phyloP scores from a whole-genome alignment of 176 grass and related monocot genomes.

The Microstegium vimineum region DNA sequence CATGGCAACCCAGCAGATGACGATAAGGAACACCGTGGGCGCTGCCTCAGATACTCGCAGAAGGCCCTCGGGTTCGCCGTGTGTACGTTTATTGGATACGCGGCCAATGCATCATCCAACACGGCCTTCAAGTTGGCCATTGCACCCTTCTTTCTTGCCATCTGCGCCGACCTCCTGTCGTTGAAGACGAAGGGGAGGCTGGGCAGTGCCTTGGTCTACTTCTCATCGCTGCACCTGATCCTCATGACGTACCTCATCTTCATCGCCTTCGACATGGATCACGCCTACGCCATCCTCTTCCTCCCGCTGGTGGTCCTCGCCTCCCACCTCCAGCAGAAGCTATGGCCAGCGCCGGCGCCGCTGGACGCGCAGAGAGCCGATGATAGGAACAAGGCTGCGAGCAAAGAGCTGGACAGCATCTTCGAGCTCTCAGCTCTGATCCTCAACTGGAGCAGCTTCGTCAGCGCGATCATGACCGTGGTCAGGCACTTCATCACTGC shows the following conservation, averaged over 20 bases:
- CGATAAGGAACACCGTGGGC: background rate
- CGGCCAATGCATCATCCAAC: background rate
- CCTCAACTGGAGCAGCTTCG: slow-evolving; percentile 1
- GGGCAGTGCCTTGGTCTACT: background rate
- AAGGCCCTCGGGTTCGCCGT: background rate
- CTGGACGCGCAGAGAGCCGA: background rate
- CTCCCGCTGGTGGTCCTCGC: background rate
- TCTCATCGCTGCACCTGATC: background rate
- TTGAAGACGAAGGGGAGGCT: background rate
- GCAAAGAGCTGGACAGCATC: background rate
- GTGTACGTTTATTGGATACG: background rate
- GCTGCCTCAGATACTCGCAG: background rate
- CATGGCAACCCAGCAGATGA: background rate
- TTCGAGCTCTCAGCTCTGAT: background rate
- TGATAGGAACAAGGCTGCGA: background rate
- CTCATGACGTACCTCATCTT: background rate
- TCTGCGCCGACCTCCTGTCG: background rate
- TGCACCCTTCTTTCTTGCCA: background rate
- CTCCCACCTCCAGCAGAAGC: background rate
- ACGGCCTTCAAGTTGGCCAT: background rate
- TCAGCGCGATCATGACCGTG: background rate
- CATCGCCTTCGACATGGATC: background rate
- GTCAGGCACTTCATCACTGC: background rate
- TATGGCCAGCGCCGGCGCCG: background rate
- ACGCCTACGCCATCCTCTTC: slow-evolving; percentile 1